Evolutionary conservation across 2,329 filamentous ascomycete genomes (phyloP), one percentile per base, ranked within the genome.

Genomic region (Aspergillus oerlinghausenensis): DNA sequence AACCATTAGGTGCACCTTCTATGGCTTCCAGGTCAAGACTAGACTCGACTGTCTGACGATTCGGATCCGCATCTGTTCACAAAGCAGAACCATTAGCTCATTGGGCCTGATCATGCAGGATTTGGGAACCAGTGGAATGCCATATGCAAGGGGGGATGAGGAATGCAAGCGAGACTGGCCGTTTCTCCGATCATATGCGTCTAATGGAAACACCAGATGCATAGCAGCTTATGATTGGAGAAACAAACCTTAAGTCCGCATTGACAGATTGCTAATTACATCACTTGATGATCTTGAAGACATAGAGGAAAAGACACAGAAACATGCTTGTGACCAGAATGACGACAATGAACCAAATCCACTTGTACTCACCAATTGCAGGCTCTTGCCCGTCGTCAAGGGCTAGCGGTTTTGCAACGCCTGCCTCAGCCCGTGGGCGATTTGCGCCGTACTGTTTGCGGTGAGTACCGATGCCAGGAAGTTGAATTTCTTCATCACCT

Each of bases 311-410:
- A 10, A 65, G 60, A 56, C 62, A 65, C 2, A 65, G 51, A 38
- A 65, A 65, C 61, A 68, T 64, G 54, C 59, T 55, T 21, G 63
- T 26, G 10, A 65, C 49, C 25, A 65, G 52, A 25, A 67, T 2
- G 14, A 60, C 59, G 19, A 68, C 57, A 19, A 57, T 8, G 26
- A 63, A 63, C 59, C 51, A 67, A 17, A 67, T 54, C 59, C 59
- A 65, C 55, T 59, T 67, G 50, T 57, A 66, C 66, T 65, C 62
- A 68, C 64, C 55, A n/a, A 52, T 7, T 35, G n/a, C 42, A 26
- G 25, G 25, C 19, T 49, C 48, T 29, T 47, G 43, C 51, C 23
- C 19, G 42, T 43, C 23, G n/a, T 28, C 51, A 9, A 42, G 42
- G 25, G 11, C 7, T 21, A 50, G 47, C 25, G n/a, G n/a, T 45